These are phyloP conservation scores for Thuidium tamariscinum DNA, from an alignment of 225 moss, liverwort and hornwort genomes.

Conservation along the genomic window DNA sequence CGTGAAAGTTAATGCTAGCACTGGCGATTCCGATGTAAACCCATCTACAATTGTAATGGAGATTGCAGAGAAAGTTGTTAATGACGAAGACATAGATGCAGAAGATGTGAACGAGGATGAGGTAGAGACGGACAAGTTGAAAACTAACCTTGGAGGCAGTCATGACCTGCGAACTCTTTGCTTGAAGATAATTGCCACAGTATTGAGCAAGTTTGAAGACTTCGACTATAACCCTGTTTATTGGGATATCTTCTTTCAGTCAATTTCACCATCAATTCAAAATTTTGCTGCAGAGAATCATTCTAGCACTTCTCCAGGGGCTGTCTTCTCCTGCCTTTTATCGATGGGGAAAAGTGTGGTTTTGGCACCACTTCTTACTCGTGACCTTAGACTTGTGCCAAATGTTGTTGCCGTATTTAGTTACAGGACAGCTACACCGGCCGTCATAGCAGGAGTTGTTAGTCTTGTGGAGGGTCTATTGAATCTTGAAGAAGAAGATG, in stretches of 20 bases:
- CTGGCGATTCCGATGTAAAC: background rate
- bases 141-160: conserved; percentile 31
- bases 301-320: conserved; percentile 43
- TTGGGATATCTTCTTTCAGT: conserved; percentile 82
- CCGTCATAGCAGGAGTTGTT: conserved; percentile 49
- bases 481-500: conserved; percentile 48
- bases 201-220: conserved; percentile 62
- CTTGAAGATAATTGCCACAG: conserved; percentile 63
- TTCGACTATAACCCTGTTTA: conserved; percentile 45
- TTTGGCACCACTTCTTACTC: conserved; percentile 60
- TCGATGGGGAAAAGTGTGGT: conserved; percentile 63
- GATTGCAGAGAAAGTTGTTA: background rate
- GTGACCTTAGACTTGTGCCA: conserved; percentile 51
- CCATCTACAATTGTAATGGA: background rate
- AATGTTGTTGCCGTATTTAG: conserved; percentile 57
- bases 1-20: conserved; percentile 8
- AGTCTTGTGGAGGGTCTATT: conserved; percentile 68
- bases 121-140: conserved; percentile 5
- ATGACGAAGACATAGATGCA: background rate
- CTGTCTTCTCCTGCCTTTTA: conserved; percentile 72
- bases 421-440: conserved; percentile 57
- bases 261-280: conserved; percentile 43
- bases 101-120: conserved; percentile 14
- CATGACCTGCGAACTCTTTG: conserved; percentile 72
- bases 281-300: conserved; percentile 72